Conservation (phyloP, 2,329 filamentous ascomycete species). For the Fusarium proliferatum region DNA sequence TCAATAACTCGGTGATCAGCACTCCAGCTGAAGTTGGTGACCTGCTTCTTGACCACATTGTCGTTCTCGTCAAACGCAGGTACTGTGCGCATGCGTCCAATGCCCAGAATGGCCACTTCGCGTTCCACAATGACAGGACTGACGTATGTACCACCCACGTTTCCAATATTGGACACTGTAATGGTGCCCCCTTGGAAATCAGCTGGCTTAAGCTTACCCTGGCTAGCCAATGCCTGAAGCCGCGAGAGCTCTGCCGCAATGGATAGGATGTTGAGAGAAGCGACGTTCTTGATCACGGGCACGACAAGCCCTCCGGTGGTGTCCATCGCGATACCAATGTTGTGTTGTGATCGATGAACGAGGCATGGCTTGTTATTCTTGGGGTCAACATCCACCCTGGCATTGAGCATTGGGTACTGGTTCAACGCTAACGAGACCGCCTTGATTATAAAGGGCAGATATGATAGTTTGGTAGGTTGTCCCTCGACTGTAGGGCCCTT, state of each 20-base stretch:
- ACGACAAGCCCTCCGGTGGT: constrained; percentile 89
- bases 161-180: constrained; percentile 96
- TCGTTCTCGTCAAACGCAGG: constrained; percentile 77
- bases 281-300: constrained; percentile 89
- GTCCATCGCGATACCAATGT: constrained; percentile 96
- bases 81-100: constrained; percentile 82
- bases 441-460: constrained; percentile 95
- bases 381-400: constrained; percentile 75
- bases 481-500: constrained; percentile 57
- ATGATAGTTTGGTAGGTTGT: constrained; percentile 77
- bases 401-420: constrained; percentile 87
- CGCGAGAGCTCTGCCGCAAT: constrained; percentile 81
- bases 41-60: constrained; percentile 77
- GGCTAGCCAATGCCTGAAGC: constrained; percentile 76
- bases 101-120: constrained; percentile 91
- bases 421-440: constrained; percentile 87
- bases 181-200: constrained; percentile 91
- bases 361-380: constrained; percentile 75
- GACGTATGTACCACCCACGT: constrained; percentile 91
- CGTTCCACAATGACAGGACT: constrained; percentile 90
- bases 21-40: constrained; percentile 95
- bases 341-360: constrained; percentile 84
- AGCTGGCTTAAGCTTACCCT: constrained; percentile 77
- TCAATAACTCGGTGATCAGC: constrained; percentile 95
- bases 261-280: constrained; percentile 77